These are phyloP conservation scores for Hypholoma sublateritium DNA, from an alignment of 768 basidiomycete genomes.

Conservation along the genomic window DNA sequence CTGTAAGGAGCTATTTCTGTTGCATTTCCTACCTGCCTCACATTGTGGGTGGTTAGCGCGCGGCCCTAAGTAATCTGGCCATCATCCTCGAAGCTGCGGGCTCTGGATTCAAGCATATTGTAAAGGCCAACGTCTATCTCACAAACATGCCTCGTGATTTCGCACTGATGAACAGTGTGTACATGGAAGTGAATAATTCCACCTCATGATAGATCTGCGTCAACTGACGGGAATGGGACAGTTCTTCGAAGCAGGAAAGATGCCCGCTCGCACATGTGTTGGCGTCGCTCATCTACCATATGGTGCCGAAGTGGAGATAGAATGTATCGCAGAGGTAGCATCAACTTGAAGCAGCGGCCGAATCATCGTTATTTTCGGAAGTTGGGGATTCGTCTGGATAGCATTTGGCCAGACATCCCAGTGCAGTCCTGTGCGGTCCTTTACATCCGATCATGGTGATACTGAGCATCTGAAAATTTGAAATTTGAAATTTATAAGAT, in stretches of 20 bases:
- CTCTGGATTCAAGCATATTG: conserved; percentile 38
- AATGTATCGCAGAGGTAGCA: conserved; percentile 48
- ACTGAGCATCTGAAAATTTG: too few species aligned
- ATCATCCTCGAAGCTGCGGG: conserved; percentile 41
- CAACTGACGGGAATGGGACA: conserved; percentile 16
- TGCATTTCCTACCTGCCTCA: background rate
- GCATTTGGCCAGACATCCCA: too few species aligned
- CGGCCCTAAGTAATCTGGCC: conserved; percentile 37
- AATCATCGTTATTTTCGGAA: background rate
- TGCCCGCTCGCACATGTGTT: conserved; percentile 60
- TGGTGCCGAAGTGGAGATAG: conserved; percentile 59
- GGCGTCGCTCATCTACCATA: conserved; percentile 54
- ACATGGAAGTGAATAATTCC: conserved; percentile 27
- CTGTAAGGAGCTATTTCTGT: conserved; percentile 18
- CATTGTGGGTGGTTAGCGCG: conserved; percentile 23
- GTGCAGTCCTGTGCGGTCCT: too few species aligned
- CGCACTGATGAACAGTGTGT: conserved; percentile 38
- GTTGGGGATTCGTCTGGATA: too few species aligned
- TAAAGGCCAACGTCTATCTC: conserved; percentile 44
- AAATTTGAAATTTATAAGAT: too few species aligned
- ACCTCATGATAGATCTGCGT: background rate
- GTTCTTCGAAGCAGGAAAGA: conserved; percentile 45
- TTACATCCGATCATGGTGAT: too few species aligned
- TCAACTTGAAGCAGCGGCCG: background rate
- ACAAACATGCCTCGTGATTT: conserved; percentile 37